phyloP scores from a whole-genome alignment of 495 filamentous ascomycete species.

The Penicillium taxi region DNA sequence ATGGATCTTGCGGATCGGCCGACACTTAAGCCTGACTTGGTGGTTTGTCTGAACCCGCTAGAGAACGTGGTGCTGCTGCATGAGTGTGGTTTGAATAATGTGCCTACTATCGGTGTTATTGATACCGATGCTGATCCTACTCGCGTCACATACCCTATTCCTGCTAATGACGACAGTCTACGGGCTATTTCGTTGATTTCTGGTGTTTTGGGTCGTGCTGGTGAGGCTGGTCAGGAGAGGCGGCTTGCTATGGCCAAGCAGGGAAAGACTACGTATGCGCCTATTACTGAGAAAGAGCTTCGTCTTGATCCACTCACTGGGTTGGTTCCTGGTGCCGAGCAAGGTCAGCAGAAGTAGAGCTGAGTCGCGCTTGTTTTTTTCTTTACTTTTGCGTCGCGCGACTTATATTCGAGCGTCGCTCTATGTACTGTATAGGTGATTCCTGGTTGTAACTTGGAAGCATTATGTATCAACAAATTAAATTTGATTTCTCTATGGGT shows the following conservation, averaged over 20 bases:
- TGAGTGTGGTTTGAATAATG: slow-evolving; percentile 78
- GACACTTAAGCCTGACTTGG: slow-evolving; percentile 76
- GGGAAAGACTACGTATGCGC: slow-evolving; percentile 52
- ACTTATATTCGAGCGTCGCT: slow-evolving; percentile 18
- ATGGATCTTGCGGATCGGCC: slow-evolving; percentile 51
- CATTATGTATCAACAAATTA: slow-evolving; percentile 30
- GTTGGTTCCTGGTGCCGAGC: slow-evolving; percentile 10
- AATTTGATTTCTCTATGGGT: too few relatives aligned
- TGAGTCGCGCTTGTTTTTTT: slow-evolving; percentile 2
- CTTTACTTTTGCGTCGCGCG: slow-evolving; percentile 10
- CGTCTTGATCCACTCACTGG: slow-evolving; percentile 25
- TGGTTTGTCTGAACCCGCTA: slow-evolving; percentile 82
- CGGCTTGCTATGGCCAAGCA: slow-evolving; percentile 53
- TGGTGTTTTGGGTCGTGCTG: slow-evolving; percentile 76
- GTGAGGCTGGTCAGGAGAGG: slow-evolving; percentile 61
- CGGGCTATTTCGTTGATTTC: slow-evolving; percentile 74
- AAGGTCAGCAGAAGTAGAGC: slow-evolving; percentile 13
- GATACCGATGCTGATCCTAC: slow-evolving; percentile 91
- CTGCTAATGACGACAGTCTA: slow-evolving; percentile 93
- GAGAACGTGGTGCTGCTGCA: slow-evolving; percentile 88
- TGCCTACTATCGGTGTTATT: slow-evolving; percentile 90
- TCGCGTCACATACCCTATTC: slow-evolving; percentile 94
- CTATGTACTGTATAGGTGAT: slow-evolving; percentile 35
- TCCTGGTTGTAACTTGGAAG: slow-evolving; percentile 16
- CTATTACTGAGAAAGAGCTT: slow-evolving; percentile 27